Evolutionary conservation across 768 basidiomycete genomes (phyloP), one percentile per base, ranked within the genome.

Genomic region (Mycena leptocephala): DNA sequence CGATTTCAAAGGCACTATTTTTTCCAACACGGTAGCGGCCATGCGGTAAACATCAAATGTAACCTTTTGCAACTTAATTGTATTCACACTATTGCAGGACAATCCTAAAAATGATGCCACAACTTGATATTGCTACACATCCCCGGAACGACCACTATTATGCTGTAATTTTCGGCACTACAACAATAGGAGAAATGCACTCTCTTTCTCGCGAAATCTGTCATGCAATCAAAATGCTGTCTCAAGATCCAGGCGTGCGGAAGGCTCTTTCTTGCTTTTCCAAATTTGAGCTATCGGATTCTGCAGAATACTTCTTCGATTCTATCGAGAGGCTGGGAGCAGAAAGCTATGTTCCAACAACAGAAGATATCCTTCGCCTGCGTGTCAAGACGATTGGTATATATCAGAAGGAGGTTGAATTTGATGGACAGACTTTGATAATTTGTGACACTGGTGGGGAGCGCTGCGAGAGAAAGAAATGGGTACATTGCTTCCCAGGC

Each of bases 181-280:
- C 35, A 63, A 8, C 37, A 22, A 63, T 41, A 24, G 22, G 0
- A 63, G 61, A 63, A 63, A 41, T 8, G 9, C 1, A 63, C 7
- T 63, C 37, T 41, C 39, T 63, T 63, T 18, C 61, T 41, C 5
- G 37, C 61, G 26, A 16, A 63, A 28, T 63, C 61, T 63, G 37
- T 63, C 14, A 43, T 63, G 61, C 61, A 26, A 63, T 63, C 61
- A 63, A 63, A 63, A 63, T 63, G 61, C 61, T 63, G 61, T 63
- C 37, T 63, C 61, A 43, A 43, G 61, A 63, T 63, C 61, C 61
- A 41, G 37, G 58, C 22, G 58, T 37, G 33, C 58, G n/a, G 58
- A 37, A 61, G 35, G 58, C 58, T 61, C 35, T 61, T 61, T 61
- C 58, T 35, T 22, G n/a, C 35, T 61, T 37, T 37, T 61, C 58